Conservation (phyloP, 345 rosid species). For the Schrenkiella parvula region DNA sequence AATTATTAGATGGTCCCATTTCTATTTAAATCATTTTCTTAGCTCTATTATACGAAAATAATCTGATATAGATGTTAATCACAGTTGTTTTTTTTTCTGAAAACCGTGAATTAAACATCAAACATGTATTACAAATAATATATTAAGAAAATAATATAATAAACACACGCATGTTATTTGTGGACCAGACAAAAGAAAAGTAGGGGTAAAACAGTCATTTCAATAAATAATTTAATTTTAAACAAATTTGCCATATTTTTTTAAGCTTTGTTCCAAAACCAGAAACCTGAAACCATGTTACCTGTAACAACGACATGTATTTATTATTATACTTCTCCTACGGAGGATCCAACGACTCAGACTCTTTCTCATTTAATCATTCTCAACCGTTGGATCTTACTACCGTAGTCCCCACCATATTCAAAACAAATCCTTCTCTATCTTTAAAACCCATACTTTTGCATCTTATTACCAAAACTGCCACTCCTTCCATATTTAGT, state of each 20-base stretch:
- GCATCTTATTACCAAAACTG: background rate
- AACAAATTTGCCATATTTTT: background rate
- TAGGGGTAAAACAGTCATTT: conserved; percentile 11
- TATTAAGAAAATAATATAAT: background rate
- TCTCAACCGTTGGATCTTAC: conserved; percentile 35
- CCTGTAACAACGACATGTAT: conserved; percentile 44
- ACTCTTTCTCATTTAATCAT: background rate
- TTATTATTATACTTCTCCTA: conserved; percentile 25
- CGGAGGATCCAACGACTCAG: conserved; percentile 36
- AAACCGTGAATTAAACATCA: background rate
- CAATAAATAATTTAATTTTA: background rate
- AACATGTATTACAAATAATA: background rate
- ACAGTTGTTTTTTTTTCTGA: background rate
- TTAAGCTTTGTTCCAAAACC: conserved; percentile 26
- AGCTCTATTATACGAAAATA: background rate
- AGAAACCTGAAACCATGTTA: conserved; percentile 36
- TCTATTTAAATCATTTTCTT: background rate
- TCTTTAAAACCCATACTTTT: conserved; percentile 15
- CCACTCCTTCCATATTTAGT: conserved; percentile 23
- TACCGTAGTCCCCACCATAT: background rate
- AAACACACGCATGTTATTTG: conserved; percentile 24
- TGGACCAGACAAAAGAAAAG: background rate
- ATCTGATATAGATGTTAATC: background rate
- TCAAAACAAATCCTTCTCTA: background rate
- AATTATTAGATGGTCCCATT: conserved; percentile 21